These are phyloP conservation scores for Flaveria robusta DNA, from an alignment of 129 eudicot genomes.

Conservation along the genomic window DNA sequence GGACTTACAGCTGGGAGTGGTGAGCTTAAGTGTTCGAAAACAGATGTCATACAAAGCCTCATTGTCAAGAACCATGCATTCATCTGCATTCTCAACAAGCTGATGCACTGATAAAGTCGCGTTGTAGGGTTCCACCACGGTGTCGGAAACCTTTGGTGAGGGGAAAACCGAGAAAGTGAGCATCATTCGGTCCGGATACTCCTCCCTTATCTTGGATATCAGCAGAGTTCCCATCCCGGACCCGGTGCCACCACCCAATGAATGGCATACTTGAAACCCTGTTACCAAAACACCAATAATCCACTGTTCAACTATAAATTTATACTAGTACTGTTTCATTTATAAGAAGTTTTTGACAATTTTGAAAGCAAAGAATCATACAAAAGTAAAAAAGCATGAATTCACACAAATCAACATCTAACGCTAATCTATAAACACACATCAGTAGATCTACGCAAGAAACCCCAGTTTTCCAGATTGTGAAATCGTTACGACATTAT, in stretches of 20 bases:
- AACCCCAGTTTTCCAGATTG: too few species aligned
- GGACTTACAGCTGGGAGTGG: constrained; percentile 83
- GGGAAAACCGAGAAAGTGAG: constrained; percentile 80
- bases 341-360: background rate
- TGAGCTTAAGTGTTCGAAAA: constrained; percentile 79
- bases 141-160: constrained; percentile 78
- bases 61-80: constrained; percentile 80
- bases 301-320: background rate
- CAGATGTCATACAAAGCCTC: constrained; percentile 80
- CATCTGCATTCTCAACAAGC: constrained; percentile 80
- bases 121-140: constrained; percentile 83
- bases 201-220: constrained; percentile 80
- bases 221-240: constrained; percentile 76
- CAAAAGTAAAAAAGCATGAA: too few species aligned
- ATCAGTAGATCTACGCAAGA: too few species aligned
- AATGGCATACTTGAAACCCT: constrained; percentile 88
- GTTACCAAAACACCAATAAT: constrained; percentile 5
- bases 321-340: too few species aligned
- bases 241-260: constrained; percentile 83
- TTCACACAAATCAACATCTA: background rate
- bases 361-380: background rate
- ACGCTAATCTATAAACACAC: too few species aligned
- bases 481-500: too few species aligned
- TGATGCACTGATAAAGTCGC: constrained; percentile 84
- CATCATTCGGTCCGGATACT: constrained; percentile 86